phyloP scores from a whole-genome alignment of 768 basidiomycete genomes.

The Cubamyces lactineus region DNA sequence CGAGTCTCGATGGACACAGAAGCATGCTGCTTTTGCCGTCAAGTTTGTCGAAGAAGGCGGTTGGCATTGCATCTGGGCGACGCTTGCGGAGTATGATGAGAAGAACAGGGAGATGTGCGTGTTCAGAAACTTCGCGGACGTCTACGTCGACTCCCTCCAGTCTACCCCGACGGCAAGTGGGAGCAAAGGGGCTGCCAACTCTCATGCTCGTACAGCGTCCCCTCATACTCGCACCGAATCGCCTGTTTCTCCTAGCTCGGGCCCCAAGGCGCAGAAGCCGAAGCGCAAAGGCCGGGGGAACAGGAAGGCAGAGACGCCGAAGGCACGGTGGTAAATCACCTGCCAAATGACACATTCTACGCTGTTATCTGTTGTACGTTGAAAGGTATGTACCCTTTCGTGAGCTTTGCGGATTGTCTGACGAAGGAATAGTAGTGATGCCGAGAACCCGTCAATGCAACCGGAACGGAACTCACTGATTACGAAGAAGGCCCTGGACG shows the following conservation, averaged over 20 bases:
- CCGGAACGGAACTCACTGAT: neutral
- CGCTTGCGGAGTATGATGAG: constrained; percentile 54
- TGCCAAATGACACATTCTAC: neutral
- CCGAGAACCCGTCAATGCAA: no score
- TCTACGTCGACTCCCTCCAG: constrained; percentile 53
- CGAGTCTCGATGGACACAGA: constrained; percentile 47
- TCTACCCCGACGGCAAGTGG: constrained; percentile 25
- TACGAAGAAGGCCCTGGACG: constrained; percentile 3
- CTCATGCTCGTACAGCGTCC: neutral
- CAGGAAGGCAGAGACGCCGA: constrained; percentile 12
- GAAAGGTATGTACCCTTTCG: neutral
- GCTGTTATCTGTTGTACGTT: neutral
- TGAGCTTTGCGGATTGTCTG: no score
- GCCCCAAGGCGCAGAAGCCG: constrained; percentile 2
- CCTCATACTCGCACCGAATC: neutral
- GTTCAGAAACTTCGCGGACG: constrained; percentile 64
- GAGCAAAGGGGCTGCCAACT: neutral
- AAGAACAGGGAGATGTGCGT: constrained; percentile 35
- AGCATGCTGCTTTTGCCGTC: constrained; percentile 53
- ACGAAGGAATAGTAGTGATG: no score
- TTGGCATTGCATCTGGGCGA: constrained; percentile 73
- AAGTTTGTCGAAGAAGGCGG: constrained; percentile 52
- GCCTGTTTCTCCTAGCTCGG: neutral
- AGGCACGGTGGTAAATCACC: constrained; percentile 14
- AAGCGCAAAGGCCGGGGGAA: constrained; percentile 11